Evolutionary conservation across 208 protist species (phyloP), one percentile per base, ranked within the genome.

Genomic region (Acanthamoeba divionensis): DNA sequence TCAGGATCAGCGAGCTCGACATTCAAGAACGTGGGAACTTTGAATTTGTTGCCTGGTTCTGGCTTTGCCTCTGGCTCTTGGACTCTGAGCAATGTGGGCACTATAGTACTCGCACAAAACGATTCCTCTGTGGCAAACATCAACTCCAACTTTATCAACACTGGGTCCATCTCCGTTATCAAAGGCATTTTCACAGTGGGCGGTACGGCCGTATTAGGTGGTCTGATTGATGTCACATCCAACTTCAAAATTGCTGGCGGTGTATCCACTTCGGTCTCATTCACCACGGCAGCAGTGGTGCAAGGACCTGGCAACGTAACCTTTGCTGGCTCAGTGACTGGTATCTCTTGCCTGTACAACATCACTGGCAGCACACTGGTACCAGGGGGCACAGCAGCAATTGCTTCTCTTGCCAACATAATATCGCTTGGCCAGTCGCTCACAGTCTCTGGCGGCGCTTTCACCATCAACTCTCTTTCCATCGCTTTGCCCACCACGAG

Each of bases 401-500:
- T 83, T n/a, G 73, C 48, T 13, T 29, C 73, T 0, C 21, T 36
- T 26, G 73, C 73, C 1, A 65, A 47, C 31, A 62, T 83, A 12
- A 26, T 36, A 7, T 83, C 73, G 1, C 73, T 83, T 15, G 73
- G 73, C 13, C 41, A 47, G 24, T 44, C 26, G 26, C 50, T 83
- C 47, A n/a, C 63, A 15, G 29, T 83, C 10, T 29, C 57, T 29
- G 73, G 73, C 73, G 48, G 73, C 44, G n/a, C 44, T 12, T 54
- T 83, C 73, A 83, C 48, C 12, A n/a, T 83, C 48, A 83, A 83
- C 73, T 47, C 73, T 13, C 50, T 83, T 6, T 55, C 48, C 0
- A 54, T 62, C 52, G 52, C 57, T n/a, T 36, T 83, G n/a, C 73
- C 73, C 2, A 36, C 41, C 48, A 83, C 73, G 21, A 44, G 29